Evolutionary conservation across 352 stramenopile species (phyloP).

Genomic region (Phytophthora sp.): DNA sequence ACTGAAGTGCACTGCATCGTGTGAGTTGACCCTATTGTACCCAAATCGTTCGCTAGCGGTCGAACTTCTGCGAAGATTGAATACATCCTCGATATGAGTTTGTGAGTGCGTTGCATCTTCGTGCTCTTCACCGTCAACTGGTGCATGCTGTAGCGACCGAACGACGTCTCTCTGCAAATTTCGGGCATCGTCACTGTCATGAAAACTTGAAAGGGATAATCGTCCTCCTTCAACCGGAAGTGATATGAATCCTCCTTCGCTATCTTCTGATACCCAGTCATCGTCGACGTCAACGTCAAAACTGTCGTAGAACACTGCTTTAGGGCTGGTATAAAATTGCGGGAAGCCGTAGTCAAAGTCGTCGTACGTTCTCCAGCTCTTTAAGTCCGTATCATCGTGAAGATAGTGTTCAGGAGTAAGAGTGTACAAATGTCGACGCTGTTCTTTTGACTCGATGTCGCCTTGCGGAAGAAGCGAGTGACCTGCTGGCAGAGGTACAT

Average conservation of each 20-base stretch:
- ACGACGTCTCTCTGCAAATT: slow-evolving; percentile 45
- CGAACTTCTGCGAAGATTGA: slow-evolving; percentile 3
- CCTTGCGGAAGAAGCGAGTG: slow-evolving; percentile 24
- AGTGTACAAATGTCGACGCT: slow-evolving; percentile 18
- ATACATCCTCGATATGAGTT: neutral
- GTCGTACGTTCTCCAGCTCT: slow-evolving; percentile 25
- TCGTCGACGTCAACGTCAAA: slow-evolving; percentile 20
- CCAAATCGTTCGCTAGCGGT: neutral
- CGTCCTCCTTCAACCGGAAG: slow-evolving; percentile 9
- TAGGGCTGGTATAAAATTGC: slow-evolving; percentile 13
- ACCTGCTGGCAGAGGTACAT: slow-evolving; percentile 21
- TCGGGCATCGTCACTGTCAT: slow-evolving; percentile 10
- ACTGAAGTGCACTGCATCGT: slow-evolving; percentile 62
- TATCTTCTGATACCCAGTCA: slow-evolving; percentile 13
- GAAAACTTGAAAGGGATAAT: slow-evolving; percentile 16
- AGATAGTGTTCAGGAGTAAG: slow-evolving; percentile 1
- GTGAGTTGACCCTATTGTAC: neutral
- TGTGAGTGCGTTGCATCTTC: neutral
- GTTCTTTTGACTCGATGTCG: neutral
- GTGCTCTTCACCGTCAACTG: neutral
- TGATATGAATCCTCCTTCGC: slow-evolving; percentile 28
- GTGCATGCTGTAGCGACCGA: slow-evolving; percentile 45
- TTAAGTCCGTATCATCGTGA: slow-evolving; percentile 1
- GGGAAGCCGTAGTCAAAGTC: slow-evolving; percentile 38
- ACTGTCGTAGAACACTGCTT: slow-evolving; percentile 20